A percentile compares a stretch with the other conserved stretches of the same genome.
Conservation (phyloP, 2,329 filamentous ascomycete genomes). For the Thelonectria rubi region DNA sequence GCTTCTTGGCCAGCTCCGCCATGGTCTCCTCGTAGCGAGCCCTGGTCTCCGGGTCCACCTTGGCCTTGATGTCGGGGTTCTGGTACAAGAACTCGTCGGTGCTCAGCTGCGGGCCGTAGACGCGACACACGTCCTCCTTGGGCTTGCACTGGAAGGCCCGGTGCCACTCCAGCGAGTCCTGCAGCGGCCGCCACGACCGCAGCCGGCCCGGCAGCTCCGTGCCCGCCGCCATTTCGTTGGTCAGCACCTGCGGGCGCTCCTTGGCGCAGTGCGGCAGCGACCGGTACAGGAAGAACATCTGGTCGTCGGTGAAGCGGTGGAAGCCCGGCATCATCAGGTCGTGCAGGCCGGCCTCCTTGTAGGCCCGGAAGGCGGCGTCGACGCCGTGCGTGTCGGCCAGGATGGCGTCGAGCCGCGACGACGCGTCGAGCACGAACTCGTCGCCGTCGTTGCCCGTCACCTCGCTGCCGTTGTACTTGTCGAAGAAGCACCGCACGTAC, state of each 20-base stretch:
- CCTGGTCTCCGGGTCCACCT: no score
- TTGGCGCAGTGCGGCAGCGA: constrained; percentile 62
- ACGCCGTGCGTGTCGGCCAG: constrained; percentile 50
- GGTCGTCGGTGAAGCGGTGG: constrained; percentile 63
- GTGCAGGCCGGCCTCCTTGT: constrained; percentile 51
- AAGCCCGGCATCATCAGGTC: constrained; percentile 58
- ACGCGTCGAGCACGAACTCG: constrained; percentile 32
- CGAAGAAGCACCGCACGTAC: constrained; percentile 20
- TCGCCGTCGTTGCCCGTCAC: not conserved
- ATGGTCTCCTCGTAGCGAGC: no score
- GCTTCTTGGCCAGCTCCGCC: no score
- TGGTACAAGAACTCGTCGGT: not conserved
- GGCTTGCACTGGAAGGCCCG: constrained; percentile 29
- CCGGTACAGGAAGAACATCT: constrained; percentile 68
- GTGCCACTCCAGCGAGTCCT: constrained; percentile 26
- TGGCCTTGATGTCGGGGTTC: no score
- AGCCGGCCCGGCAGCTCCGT: constrained; percentile 28
- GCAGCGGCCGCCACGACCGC: constrained; percentile 22
- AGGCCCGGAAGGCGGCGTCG: constrained; percentile 64
- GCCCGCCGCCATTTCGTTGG: not conserved
- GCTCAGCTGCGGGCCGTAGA: constrained; percentile 15
- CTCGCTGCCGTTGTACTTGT: constrained; percentile 20
- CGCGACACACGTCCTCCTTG: constrained; percentile 19
- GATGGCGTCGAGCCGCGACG: constrained; percentile 7
- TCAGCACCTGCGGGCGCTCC: not conserved